A percentile compares a stretch with the other conserved stretches of the same genome.
These are phyloP conservation scores for Xanthoconium purpureum DNA, from an alignment of 768 basidiomycete species.

Conservation along the genomic window DNA sequence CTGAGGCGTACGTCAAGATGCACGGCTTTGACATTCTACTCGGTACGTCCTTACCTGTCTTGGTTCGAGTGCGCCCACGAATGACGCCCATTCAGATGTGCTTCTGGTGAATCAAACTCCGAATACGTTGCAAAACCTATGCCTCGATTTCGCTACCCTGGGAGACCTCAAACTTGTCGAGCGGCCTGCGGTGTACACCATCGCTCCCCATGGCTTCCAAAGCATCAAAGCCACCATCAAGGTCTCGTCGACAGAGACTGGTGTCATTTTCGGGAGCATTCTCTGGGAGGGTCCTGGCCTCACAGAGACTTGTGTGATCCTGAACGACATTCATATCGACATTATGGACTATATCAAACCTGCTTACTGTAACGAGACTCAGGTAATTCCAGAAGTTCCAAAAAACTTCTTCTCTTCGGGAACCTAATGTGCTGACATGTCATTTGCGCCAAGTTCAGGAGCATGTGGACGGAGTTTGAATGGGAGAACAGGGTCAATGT, in stretches of 20 bases:
- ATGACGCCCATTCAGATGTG: constrained; percentile 56
- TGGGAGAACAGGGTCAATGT: constrained; percentile 99
- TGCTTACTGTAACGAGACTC: constrained; percentile 90
- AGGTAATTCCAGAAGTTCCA: constrained; percentile 45
- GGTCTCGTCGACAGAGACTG: constrained; percentile 96
- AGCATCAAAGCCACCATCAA: constrained; percentile 99
- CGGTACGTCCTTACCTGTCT: constrained; percentile 42
- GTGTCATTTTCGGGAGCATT: constrained; percentile 97
- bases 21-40: constrained; percentile 96
- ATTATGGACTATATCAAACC: constrained; percentile 60
- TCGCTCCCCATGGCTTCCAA: constrained; percentile 96
- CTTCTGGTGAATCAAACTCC: constrained; percentile 94
- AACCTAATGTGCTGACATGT: constrained; percentile 3
- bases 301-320: constrained; percentile 85
- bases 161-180: constrained; percentile 98
- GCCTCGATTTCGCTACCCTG: constrained; percentile 94
- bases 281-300: constrained; percentile 92
- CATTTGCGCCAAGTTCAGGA: constrained; percentile 65
- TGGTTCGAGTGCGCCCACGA: neutral
- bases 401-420: neutral
- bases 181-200: constrained; percentile 88
- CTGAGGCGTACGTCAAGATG: constrained; percentile 96
- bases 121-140: constrained; percentile 93
- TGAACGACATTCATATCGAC: constrained; percentile 97
- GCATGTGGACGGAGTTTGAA: constrained; percentile 99